Base-by-base conservation (phyloP, 176 grass and related monocot species). In the Bothriochloa decipiens region DNA sequence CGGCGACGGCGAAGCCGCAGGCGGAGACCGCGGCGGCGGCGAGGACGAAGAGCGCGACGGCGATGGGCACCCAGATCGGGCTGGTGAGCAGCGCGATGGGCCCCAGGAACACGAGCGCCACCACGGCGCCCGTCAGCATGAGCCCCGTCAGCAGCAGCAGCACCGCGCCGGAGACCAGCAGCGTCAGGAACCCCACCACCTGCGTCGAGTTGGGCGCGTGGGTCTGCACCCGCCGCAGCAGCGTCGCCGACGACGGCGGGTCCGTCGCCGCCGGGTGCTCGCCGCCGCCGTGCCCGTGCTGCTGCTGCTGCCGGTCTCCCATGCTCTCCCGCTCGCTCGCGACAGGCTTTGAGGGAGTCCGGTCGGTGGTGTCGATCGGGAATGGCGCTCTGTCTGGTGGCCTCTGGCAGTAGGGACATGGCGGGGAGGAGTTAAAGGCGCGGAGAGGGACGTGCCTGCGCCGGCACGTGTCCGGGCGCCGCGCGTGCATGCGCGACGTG, bases 1-100 rank as follows among this genome's bases (percentile, higher is more conserved):
- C 62, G 2, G 79, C 90, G n/a, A 91, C 86, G 74, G 17, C 61
- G 81, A 89, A 60, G 5, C 86, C 88, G 61, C 88, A 95, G 50
- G 81, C 9, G 75, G 91, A 99, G 78, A 99, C 69, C 58, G 80
- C 77, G 0, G 75, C 88, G 20, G 84, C 90, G 45, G 27, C 78
- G 74, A 88, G 15, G 5, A 88, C 81, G 68, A 88, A 82, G 67
- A 91, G 67, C 23, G 76, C 68, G 53, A 88, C 4, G 11, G 63
- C 88, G 46, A 92, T 63, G 17, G 96, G 96, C 78, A 99, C 86
- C 96, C 96, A 99, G 65, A 99, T 87, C 6, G 96, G 96, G 91
- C 93, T 96, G 16, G 96, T 94, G 25, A 99, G 78, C 25, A 99
- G 93, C 16, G 92, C 70, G 11, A 99, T 68, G 16, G 93, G 93